A percentile compares a stretch with the other conserved stretches of the same genome.
These are phyloP conservation scores for Choanephora cucurbitarum DNA, from an alignment of 371 early-diverging fungal species.

Conservation along the genomic window DNA sequence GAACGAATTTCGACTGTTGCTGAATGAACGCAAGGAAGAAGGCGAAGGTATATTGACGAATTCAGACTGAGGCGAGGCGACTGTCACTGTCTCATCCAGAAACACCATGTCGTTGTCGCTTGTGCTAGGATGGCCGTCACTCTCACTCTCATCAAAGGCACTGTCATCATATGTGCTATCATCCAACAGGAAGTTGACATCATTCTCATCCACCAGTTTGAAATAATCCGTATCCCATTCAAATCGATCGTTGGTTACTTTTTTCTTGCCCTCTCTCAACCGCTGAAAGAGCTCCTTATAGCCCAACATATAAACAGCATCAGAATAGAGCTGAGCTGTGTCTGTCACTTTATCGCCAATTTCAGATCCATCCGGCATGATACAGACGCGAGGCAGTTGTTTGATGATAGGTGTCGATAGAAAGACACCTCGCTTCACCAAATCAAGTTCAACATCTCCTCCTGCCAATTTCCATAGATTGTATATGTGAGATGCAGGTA, in stretches of 20 bases:
- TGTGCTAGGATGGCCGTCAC: constrained; percentile 16
- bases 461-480: constrained; percentile 69
- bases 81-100: constrained; percentile 26
- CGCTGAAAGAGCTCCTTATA: constrained; percentile 61
- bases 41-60: constrained; percentile 18
- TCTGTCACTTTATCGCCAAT: constrained; percentile 43
- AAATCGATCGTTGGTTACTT: constrained; percentile 44
- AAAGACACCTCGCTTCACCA: constrained; percentile 57
- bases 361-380: constrained; percentile 48
- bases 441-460: constrained; percentile 65
- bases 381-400: constrained; percentile 54
- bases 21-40: constrained; percentile 30
- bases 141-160: constrained; percentile 11
- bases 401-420: constrained; percentile 64
- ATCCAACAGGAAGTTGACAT: constrained; percentile 61
- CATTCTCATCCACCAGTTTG: constrained; percentile 62
- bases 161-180: constrained; percentile 9
- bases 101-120: constrained; percentile 35
- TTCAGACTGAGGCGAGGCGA: neutral
- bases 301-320: constrained; percentile 49
- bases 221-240: constrained; percentile 71
- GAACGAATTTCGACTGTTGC: constrained; percentile 14
- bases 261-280: constrained; percentile 37
- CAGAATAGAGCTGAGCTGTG: constrained; percentile 58
- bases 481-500: constrained; percentile 59